Base-by-base conservation (phyloP, 2,329 filamentous ascomycete species). In the Cladophialophora immunda region DNA sequence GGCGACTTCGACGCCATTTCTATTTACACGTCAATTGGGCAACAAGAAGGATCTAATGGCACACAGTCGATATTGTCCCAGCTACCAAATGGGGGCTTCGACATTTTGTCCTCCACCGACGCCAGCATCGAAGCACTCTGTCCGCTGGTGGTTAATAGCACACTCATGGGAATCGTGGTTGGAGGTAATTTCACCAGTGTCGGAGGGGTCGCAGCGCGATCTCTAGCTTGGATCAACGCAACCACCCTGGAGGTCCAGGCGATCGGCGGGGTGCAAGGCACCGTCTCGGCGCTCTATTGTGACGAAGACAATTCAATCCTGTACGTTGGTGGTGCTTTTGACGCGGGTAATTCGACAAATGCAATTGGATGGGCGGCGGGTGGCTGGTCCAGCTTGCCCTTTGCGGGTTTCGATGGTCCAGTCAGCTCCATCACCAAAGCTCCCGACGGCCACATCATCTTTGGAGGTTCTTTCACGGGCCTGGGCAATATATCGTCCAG, bases 111-210 rank as follows among this genome's bases (percentile, higher is more conserved):
- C 61, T 85, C 88, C 47, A 90, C 93, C 53, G 93, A 98, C 79
- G 94, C 91, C 65, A 89, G 90, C 57, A 97, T 99, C 75, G 86
- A 89, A 75, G 86, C 92, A 70, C 95, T 99, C 91, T 99, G 95
- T 81, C 82, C 90, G 22, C 92, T 94, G 73, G 84, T 88, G 59
- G 81, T 85, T 73, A 86, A 92, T 78, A 91, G 91, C 70, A 85
- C 84, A 5, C 80, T 90, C 64, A 83, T 86, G n/a, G 90, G 91
- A 47, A 87, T 98, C 30, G 86, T 98, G 56, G 86, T 99, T 17
- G 95, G 92, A 64, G 95, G 95, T 56, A 98, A 98, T 81, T 99
- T 99, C 77, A 98, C 95, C 34, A 96, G 92, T 77, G 81, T 99
- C 69, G 92, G 90, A 66, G 89, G 89, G 66, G 85, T 90, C 64